Conservation (phyloP, 75 land plant species). For the Gnetum montanum region DNA sequence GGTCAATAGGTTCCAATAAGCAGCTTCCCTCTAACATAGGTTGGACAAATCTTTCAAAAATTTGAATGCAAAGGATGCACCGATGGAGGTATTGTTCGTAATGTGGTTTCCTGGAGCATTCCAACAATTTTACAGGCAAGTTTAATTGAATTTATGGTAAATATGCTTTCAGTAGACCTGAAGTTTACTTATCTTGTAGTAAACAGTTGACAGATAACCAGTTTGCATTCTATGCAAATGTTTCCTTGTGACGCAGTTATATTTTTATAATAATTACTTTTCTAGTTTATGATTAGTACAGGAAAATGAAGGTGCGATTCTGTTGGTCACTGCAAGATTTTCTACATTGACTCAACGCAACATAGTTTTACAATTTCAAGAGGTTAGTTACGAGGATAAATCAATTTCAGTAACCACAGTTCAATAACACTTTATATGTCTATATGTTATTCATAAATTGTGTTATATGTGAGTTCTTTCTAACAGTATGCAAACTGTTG, state of each 20-base stretch:
- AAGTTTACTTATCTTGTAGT: not conserved
- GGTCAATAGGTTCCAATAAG: constrained; percentile 5
- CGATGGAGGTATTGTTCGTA: constrained; percentile 61
- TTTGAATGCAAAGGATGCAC: constrained; percentile 62
- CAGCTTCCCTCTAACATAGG: constrained; percentile 27
- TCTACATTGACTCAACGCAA: constrained; percentile 56
- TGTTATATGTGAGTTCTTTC: too few species aligned
- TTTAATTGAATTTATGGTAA: too few species aligned
- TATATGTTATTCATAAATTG: too few species aligned
- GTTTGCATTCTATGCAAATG: too few species aligned
- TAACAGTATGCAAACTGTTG: too few species aligned
- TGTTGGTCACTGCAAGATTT: constrained; percentile 78
- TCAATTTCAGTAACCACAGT: too few species aligned
- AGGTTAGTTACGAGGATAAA: constrained; percentile 44
- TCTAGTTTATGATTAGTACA: constrained; percentile 14
- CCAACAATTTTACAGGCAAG: constrained; percentile 68
- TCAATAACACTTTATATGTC: too few species aligned
- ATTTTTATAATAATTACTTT: too few species aligned
- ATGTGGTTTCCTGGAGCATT: constrained; percentile 86
- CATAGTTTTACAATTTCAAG: constrained; percentile 76
- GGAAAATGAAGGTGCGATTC: constrained; percentile 90
- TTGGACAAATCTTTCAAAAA: constrained; percentile 88
- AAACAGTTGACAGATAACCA: too few species aligned
- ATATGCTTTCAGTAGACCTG: not conserved
- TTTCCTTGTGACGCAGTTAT: too few species aligned